Evolutionary conservation across 1,284 basidiomycete species (phyloP).

Genomic region (Ustilago tritici): DNA sequence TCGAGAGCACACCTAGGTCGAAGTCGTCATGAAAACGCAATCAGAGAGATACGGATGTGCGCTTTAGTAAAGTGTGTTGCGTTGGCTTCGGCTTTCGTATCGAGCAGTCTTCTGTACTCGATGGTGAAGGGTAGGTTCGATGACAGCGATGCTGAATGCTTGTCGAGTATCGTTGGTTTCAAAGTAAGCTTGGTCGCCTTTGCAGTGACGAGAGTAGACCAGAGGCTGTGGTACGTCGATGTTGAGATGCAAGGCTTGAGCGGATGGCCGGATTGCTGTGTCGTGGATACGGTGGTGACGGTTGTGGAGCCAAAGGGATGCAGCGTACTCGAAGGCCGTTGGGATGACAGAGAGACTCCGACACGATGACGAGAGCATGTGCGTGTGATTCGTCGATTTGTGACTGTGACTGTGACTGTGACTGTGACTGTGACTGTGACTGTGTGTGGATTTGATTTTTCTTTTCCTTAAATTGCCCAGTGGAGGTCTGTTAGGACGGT

Average conservation of each 20-base stretch:
- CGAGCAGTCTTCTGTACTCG: too few relatives aligned
- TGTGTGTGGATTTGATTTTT: not conserved
- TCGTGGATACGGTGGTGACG: too few relatives aligned
- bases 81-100: too few relatives aligned
- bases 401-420: not conserved
- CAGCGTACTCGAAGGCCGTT: not conserved
- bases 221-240: too few relatives aligned
- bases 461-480: not conserved
- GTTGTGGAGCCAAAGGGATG: not conserved
- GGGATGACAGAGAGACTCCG: not conserved
- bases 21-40: conserved; percentile 10
- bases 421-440: not conserved
- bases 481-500: not conserved
- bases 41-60: not conserved
- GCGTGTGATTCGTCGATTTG: conserved; percentile 7
- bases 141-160: not conserved
- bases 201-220: too few relatives aligned
- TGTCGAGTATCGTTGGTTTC: not conserved
- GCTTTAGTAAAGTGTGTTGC: too few relatives aligned
- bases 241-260: too few relatives aligned
- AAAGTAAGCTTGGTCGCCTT: too few relatives aligned
- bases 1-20: not conserved
- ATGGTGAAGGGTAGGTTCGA: not conserved
- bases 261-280: too few relatives aligned
- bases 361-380: conserved; percentile 14